A percentile compares a stretch with the other conserved stretches of the same genome.
phyloP scores from a whole-genome alignment of 2,329 filamentous ascomycete species.

The Claviceps pazoutovae region DNA sequence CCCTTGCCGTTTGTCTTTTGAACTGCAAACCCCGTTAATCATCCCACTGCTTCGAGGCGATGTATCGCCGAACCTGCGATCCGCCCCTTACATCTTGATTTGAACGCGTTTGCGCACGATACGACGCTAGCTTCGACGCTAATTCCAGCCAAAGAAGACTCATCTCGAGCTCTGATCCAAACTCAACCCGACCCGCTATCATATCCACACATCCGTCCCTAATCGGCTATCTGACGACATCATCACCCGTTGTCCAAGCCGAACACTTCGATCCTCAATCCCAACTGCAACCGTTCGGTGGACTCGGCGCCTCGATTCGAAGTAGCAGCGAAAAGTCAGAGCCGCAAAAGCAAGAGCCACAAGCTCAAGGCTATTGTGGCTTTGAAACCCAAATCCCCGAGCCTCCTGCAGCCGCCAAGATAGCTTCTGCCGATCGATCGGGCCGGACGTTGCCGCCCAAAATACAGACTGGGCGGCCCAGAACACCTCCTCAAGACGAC shows the following conservation, averaged over 20 bases:
- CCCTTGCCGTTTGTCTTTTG: neutral
- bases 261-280: constrained; percentile 25
- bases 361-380: neutral
- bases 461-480: constrained; percentile 24
- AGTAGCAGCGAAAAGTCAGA: constrained; percentile 49
- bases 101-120: neutral
- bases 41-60: neutral
- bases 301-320: constrained; percentile 31
- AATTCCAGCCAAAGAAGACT: constrained; percentile 2
- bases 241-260: constrained; percentile 52
- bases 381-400: constrained; percentile 11
- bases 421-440: constrained; percentile 15
- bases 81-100: neutral
- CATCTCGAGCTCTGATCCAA: constrained; percentile 13
- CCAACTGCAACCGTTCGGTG: constrained; percentile 20
- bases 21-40: neutral
- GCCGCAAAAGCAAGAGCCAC: neutral
- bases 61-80: neutral
- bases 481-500: constrained; percentile 34
- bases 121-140: neutral
- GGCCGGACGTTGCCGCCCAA: constrained; percentile 15
- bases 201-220: constrained; percentile 48
- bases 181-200: constrained; percentile 15
- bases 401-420: constrained; percentile 17
- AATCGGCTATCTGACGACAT: constrained; percentile 53